These are phyloP conservation scores for Pilobolus umbonatus DNA, from an alignment of 192 early-diverging fungal species.

Conservation along the genomic window DNA sequence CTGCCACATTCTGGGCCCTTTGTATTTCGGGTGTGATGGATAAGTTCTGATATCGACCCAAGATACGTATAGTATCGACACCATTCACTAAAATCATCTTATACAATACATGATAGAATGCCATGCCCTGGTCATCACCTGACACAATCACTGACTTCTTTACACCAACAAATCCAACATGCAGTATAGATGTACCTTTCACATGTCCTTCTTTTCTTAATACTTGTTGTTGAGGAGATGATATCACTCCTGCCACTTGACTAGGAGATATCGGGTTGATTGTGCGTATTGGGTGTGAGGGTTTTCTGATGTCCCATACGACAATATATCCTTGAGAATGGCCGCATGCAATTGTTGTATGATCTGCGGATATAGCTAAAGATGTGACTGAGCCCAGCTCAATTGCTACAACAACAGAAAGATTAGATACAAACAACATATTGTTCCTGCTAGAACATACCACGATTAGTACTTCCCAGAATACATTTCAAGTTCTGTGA, in stretches of 20 bases:
- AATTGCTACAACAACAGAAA: conserved; percentile 33
- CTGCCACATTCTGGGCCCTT: neutral
- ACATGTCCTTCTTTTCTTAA: conserved; percentile 52
- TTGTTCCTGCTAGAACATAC: conserved; percentile 19
- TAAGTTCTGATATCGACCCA: conserved; percentile 49
- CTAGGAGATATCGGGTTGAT: conserved; percentile 46
- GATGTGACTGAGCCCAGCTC: conserved; percentile 53
- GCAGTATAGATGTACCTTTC: conserved; percentile 48
- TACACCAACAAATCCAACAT: conserved; percentile 54
- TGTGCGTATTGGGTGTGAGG: conserved; percentile 39
- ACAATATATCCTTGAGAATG: conserved; percentile 51
- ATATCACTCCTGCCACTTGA: conserved; percentile 32
- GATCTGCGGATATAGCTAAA: conserved; percentile 52
- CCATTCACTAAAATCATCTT: conserved; percentile 58
- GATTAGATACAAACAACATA: conserved; percentile 15
- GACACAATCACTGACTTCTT: conserved; percentile 52
- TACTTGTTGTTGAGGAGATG: conserved; percentile 5
- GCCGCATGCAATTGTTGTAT: conserved; percentile 50
- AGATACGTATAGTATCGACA: conserved; percentile 48
- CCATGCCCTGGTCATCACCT: conserved; percentile 56
- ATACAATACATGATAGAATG: conserved; percentile 54
- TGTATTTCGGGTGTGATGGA: conserved; percentile 15
- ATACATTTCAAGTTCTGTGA: conserved; percentile 44
- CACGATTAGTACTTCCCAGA: conserved; percentile 29
- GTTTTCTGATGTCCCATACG: conserved; percentile 51